A percentile compares a stretch with the other conserved stretches of the same genome.
phyloP scores from a whole-genome alignment of 805 yeast species.

The Candida awuae region DNA sequence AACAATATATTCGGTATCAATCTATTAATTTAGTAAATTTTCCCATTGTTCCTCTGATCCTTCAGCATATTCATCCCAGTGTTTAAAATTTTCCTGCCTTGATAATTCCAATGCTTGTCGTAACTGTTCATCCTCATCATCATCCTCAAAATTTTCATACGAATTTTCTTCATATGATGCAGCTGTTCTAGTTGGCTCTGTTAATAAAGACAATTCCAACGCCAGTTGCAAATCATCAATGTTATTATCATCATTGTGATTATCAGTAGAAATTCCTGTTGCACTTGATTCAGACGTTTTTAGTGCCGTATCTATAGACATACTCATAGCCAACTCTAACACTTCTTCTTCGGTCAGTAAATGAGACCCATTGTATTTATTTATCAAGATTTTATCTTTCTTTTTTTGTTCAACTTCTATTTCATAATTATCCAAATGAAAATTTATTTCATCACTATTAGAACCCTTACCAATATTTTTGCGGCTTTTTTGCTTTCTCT shows the following conservation, averaged over 20 bases:
- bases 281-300: too few species aligned
- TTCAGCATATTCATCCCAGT: constrained; percentile 2
- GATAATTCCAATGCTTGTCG: constrained; percentile 13
- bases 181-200: not conserved
- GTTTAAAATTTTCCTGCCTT: constrained; percentile 8
- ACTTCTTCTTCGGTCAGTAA: not conserved
- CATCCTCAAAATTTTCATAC: not conserved
- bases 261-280: not conserved
- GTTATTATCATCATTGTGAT: not conserved
- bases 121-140: constrained; percentile 12
- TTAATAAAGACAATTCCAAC: constrained; percentile 1
- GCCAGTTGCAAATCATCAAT: not conserved
- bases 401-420: constrained; percentile 20
- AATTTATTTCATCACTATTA: constrained; percentile 26
- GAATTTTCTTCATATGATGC: not conserved
- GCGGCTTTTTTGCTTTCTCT: constrained; percentile 8
- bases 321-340: constrained; percentile 35
- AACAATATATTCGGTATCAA: too few species aligned
- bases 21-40: not conserved
- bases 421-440: constrained; percentile 27
- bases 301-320: constrained; percentile 21
- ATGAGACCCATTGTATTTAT: constrained; percentile 39
- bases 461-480: constrained; percentile 16
- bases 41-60: constrained; percentile 9
- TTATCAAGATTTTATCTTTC: constrained; percentile 23